These are phyloP conservation scores for Ulmus americana DNA, from an alignment of 331 rosid species.

Conservation along the genomic window DNA sequence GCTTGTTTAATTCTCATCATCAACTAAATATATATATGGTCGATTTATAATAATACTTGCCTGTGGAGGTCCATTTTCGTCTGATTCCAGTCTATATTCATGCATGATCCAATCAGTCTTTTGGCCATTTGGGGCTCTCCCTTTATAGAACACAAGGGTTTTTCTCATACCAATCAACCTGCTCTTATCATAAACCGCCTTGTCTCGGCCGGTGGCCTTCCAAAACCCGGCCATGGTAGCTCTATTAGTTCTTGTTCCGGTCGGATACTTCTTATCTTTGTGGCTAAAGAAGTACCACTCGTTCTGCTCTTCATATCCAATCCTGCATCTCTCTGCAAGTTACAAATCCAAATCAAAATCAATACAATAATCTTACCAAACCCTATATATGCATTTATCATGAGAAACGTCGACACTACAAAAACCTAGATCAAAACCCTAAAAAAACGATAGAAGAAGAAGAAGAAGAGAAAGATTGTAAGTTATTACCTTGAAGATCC, in stretches of 20 bases:
- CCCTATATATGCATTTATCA: neutral
- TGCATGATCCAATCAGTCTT: constrained; percentile 98
- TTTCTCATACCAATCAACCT: constrained; percentile 93
- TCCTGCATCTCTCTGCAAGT: constrained; percentile 70
- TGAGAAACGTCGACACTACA: no score
- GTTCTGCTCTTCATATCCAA: constrained; percentile 86
- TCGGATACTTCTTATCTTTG: constrained; percentile 80
- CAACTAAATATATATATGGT: no score
- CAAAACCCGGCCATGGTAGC: constrained; percentile 94
- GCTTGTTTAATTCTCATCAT: no score
- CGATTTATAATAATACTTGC: constrained; percentile 28
- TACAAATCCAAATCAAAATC: neutral
- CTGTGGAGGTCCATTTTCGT: constrained; percentile 85
- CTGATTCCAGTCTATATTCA: constrained; percentile 78
- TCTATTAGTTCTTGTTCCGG: constrained; percentile 83
- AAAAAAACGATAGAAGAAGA: neutral
- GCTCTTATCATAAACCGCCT: constrained; percentile 66
- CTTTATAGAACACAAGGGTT: constrained; percentile 91
- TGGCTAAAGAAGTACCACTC: constrained; percentile 98
- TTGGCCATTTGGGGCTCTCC: constrained; percentile 94
- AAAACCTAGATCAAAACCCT: neutral
- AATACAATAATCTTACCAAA: neutral
- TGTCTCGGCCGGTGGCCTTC: constrained; percentile 98
- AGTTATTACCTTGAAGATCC: constrained; percentile 81
- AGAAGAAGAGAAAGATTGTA: neutral